These are phyloP conservation scores for Akanthomyces dipterigenus DNA, from an alignment of 2,329 filamentous ascomycete species.

Conservation along the genomic window DNA sequence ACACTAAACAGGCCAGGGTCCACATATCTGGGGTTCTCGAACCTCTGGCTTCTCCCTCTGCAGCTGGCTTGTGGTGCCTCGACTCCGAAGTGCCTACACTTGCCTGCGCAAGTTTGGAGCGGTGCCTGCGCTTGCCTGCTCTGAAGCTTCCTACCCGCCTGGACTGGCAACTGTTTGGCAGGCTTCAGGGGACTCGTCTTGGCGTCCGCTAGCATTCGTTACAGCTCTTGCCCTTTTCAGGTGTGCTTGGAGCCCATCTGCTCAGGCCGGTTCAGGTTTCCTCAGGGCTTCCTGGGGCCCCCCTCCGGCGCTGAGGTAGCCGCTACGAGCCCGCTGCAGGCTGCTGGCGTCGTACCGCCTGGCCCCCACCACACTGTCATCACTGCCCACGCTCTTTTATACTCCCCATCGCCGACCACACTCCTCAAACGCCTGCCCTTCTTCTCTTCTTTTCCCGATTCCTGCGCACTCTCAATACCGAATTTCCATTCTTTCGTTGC, in stretches of 20 bases:
- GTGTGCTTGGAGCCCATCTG: neutral
- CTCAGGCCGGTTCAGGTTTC: neutral
- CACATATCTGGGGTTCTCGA: conserved; percentile 13
- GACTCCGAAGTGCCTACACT: neutral
- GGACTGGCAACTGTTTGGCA: neutral
- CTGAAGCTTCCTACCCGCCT: neutral
- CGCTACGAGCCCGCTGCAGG: neutral
- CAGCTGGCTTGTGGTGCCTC: neutral
- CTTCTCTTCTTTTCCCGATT: neutral
- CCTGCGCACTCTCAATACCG: neutral
- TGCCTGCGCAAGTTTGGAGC: neutral
- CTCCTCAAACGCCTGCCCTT: conserved; percentile 1
- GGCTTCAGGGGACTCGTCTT: neutral
- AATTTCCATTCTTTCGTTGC: neutral
- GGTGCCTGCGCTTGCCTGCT: neutral
- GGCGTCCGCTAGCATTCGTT: neutral
- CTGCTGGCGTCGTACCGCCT: neutral
- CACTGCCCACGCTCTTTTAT: conserved; percentile 1
- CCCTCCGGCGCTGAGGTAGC: neutral
- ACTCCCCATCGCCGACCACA: conserved; percentile 10
- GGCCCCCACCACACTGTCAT: conserved; percentile 11
- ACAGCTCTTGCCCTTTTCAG: neutral
- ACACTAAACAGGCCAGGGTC: conserved; percentile 1
- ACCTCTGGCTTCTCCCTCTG: conserved; percentile 5
- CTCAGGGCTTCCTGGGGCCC: neutral